phyloP scores from a whole-genome alignment of 169 alveolate genomes.

The Plasmodium ovale region DNA sequence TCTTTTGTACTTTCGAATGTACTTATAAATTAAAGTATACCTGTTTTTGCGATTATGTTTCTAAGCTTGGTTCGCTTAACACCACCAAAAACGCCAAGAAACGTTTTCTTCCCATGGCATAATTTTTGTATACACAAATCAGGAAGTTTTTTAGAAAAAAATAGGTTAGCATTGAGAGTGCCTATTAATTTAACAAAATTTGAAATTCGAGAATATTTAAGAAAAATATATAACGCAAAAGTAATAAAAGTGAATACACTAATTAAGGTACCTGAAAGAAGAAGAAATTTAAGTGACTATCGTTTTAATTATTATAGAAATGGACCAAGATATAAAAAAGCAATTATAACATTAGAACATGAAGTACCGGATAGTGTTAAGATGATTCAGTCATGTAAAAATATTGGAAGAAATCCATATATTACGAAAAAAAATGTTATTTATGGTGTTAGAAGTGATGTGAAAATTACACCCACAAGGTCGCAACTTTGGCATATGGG shows the following conservation, averaged over 20 bases:
- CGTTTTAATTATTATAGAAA: slow-evolving; percentile 85
- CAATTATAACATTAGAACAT: slow-evolving; percentile 89
- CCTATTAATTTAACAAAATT: slow-evolving; percentile 90
- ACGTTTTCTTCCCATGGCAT: slow-evolving; percentile 92
- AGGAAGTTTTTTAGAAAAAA: slow-evolving; percentile 89
- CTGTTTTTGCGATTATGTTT: slow-evolving; percentile 25
- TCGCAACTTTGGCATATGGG: slow-evolving; percentile 78
- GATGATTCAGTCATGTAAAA: slow-evolving; percentile 87
- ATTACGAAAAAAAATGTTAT: slow-evolving; percentile 87
- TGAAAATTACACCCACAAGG: slow-evolving; percentile 78
- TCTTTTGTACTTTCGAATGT: no score
- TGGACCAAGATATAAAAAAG: slow-evolving; percentile 92
- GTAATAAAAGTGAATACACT: slow-evolving; percentile 89
- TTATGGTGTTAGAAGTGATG: slow-evolving; percentile 82
- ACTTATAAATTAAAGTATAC: no score
- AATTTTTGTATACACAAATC: slow-evolving; percentile 86
- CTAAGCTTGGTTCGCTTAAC: slow-evolving; percentile 51
- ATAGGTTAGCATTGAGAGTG: slow-evolving; percentile 89
- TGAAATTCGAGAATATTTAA: slow-evolving; percentile 90
- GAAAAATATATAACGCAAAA: slow-evolving; percentile 88
- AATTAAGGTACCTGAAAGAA: slow-evolving; percentile 86
- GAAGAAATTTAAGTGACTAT: slow-evolving; percentile 81
- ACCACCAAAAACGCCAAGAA: slow-evolving; percentile 82
- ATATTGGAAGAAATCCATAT: slow-evolving; percentile 87
- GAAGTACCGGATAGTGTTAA: slow-evolving; percentile 90